Percentiles rank a stretch among this genome's conserved stretches.
Conservation (phyloP, 1,284 basidiomycete genomes). For the Ustilago esculenta region DNA sequence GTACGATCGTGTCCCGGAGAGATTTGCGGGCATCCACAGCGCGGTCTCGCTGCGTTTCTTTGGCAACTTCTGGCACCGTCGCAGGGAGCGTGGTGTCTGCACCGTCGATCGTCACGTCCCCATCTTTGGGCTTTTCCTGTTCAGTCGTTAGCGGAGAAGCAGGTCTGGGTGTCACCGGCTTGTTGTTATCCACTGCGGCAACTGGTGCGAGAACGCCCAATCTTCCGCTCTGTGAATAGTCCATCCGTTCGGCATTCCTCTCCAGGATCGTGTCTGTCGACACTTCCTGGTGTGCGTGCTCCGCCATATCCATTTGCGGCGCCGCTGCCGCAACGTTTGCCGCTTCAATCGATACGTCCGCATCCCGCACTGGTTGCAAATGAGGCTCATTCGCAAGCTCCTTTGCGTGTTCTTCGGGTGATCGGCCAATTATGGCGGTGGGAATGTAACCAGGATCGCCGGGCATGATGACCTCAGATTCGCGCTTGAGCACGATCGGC, state of each 20-base stretch:
- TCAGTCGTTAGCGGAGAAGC: constrained; percentile 2
- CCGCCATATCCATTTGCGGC: neutral
- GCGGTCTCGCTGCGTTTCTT: neutral
- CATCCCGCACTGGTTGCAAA: neutral
- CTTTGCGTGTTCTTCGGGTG: constrained; percentile 14
- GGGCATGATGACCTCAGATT: constrained; percentile 37
- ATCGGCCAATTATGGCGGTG: constrained; percentile 18
- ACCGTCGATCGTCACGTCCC: neutral
- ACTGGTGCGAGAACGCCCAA: constrained; percentile 1
- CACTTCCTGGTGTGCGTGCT: neutral
- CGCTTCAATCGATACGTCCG: neutral
- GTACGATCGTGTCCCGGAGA: constrained; percentile 55
- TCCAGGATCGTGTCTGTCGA: constrained; percentile 13
- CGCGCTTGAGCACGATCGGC: constrained; percentile 44
- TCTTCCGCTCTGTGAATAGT: constrained; percentile 5
- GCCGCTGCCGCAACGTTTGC: too few relatives aligned
- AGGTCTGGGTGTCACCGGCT: constrained; percentile 6
- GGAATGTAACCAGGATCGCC: constrained; percentile 28
- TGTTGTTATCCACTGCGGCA: neutral
- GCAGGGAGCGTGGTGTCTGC: constrained; percentile 1
- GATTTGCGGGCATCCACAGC: constrained; percentile 35
- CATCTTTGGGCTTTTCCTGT: constrained; percentile 1
- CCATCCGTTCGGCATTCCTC: constrained; percentile 2
- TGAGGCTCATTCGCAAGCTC: constrained; percentile 6
- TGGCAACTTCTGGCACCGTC: neutral